Evolutionary conservation across 2,329 filamentous ascomycete genomes (phyloP).

Genomic region (Aureobasidium sp.): DNA sequence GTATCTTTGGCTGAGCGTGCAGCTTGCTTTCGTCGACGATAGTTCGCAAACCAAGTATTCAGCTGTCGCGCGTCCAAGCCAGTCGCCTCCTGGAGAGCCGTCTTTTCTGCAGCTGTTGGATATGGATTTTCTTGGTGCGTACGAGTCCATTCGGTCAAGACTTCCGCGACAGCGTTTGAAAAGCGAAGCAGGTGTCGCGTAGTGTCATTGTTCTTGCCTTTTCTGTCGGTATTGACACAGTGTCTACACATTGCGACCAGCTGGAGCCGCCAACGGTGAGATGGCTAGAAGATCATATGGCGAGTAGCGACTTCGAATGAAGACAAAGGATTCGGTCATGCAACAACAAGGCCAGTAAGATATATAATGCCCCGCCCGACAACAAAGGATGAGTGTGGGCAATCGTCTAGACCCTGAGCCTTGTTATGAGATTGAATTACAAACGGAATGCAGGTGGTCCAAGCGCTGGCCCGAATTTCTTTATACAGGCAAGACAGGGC

Average conservation of each 20-base stretch:
- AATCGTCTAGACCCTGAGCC: neutral
- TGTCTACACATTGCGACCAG: neutral
- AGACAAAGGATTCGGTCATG: neutral
- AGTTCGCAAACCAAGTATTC: neutral
- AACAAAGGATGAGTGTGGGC: neutral
- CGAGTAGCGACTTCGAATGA: neutral
- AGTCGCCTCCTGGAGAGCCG: neutral
- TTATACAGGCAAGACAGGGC: neutral
- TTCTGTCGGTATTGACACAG: neutral
- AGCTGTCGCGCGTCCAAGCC: neutral
- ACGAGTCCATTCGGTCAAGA: neutral
- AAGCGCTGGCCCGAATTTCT: neutral
- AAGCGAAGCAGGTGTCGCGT: neutral
- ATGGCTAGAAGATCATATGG: neutral
- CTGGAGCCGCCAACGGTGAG: neutral
- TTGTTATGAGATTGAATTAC: neutral
- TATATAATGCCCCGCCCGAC: too few species aligned
- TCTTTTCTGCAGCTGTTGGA: neutral
- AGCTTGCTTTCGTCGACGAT: neutral
- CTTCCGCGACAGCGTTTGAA: neutral
- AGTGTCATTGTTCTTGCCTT: neutral
- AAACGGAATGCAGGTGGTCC: neutral
- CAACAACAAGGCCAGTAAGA: too few species aligned
- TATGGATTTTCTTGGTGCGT: neutral
- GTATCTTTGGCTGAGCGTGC: neutral